phyloP scores from a whole-genome alignment of 164 flowering plant genomes.

The Liriodendron chinense region DNA sequence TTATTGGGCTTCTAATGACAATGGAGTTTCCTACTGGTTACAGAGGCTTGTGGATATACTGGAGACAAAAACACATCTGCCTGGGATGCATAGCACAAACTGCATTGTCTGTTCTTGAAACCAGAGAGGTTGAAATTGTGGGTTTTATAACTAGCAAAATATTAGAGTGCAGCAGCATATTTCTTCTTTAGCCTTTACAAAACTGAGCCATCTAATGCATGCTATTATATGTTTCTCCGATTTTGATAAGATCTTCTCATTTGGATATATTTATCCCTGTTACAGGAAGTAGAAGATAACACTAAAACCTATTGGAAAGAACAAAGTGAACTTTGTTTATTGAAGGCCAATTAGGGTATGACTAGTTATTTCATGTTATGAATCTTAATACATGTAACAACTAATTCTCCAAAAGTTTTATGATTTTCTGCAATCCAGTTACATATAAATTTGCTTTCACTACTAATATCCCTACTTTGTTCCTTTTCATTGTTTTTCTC shows the following conservation, averaged over 20 bases:
- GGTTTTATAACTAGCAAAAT: slow-evolving; percentile 65
- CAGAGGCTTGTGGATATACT: slow-evolving; percentile 96
- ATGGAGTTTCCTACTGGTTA: slow-evolving; percentile 23
- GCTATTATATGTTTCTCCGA: no score
- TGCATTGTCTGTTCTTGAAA: slow-evolving; percentile 96
- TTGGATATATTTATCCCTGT: no score
- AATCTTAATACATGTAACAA: background rate
- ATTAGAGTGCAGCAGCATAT: slow-evolving; percentile 56
- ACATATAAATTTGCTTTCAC: background rate
- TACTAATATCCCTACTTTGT: background rate
- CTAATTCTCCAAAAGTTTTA: background rate
- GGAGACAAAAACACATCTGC: slow-evolving; percentile 71
- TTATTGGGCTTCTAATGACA: background rate
- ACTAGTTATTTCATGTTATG: slow-evolving; percentile 5
- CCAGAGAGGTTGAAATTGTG: slow-evolving; percentile 81
- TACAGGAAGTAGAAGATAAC: no score
- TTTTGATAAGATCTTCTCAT: no score
- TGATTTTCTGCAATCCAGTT: slow-evolving; percentile 2
- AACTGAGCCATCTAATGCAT: no score
- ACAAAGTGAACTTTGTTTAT: no score
- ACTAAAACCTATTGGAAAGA: no score
- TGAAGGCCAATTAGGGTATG: slow-evolving; percentile 61
- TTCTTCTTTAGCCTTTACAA: slow-evolving; percentile 10
- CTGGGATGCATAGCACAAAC: no score
- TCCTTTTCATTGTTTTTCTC: background rate